Base-by-base conservation (phyloP, 176 grass and related monocot species). In the Cenchrus purpureus region DNA sequence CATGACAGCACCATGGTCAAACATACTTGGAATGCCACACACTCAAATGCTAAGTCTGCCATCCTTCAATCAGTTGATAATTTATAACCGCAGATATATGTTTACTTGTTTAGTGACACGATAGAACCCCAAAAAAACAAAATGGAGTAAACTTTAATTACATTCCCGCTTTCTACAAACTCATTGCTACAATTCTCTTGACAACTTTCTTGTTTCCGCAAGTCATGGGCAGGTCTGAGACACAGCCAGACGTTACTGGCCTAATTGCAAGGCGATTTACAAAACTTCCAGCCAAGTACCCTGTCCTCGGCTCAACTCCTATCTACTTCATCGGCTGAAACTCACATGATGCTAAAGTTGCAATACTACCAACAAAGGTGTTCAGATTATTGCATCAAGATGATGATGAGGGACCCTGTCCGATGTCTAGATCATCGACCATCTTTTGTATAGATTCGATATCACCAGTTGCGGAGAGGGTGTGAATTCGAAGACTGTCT, bases 401-500 rank as follows among this genome's bases (percentile, higher is more conserved):
- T 61, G 74, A 87, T 40, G 89, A 9, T 1, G 74, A 74, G 62
- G 74, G 69, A 12, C 85, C 89, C 48, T 79, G 69, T 56, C 46
- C 80, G 29, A 54, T 45, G 32, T 89, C 90, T 84, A 88, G 80
- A 86, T 92, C 90, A 65, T 88, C 81, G 1, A 84, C 52, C 97
- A 97, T 99, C 90, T 86, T 99, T 83, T 87, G 84, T 70, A 94
- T 77, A 17, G 91, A 96, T 78, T 99, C 88, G 11, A 99, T 86
- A 70, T 96, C 94, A 74, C 88, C 92, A 1, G 61, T 86, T 56
- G 88, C 90, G 34, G 94, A 96, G 40, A 92, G 81, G 59, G 86
- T 91, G 29, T 88, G 86, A 53, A 88, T 89, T 56, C 92, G 90
- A 57, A 97, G 79, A 70, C 88, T 91, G 12, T 99, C 88, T 74